These are phyloP conservation scores for Penicillium nordicum DNA, from an alignment of 2,329 filamentous ascomycete species.

Conservation along the genomic window DNA sequence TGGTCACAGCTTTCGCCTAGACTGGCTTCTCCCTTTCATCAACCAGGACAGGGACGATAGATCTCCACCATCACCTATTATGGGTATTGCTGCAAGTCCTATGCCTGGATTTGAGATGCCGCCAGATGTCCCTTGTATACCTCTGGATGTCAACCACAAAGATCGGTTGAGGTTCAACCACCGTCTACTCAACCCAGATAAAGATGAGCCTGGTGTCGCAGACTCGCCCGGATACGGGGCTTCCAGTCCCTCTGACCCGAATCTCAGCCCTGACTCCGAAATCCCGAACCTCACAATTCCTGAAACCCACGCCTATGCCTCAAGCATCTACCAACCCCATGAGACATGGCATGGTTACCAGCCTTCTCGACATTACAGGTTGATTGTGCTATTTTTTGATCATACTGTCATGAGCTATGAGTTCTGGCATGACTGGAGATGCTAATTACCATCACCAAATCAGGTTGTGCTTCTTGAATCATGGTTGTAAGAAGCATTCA, in stretches of 20 bases:
- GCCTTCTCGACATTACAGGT: conserved; percentile 46
- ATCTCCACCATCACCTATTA: conserved; percentile 46
- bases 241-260: background rate
- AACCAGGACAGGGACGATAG: conserved; percentile 47
- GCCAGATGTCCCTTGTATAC: conserved; percentile 35
- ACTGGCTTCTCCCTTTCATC: conserved; percentile 54
- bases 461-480: background rate
- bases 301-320: conserved; percentile 36
- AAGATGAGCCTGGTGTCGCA: background rate
- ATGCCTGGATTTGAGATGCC: conserved; percentile 51
- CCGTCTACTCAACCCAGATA: conserved; percentile 6
- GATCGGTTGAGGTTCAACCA: conserved; percentile 22
- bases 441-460: background rate
- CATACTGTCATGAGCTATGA: conserved; percentile 60
- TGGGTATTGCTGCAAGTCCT: conserved; percentile 56
- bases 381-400: conserved; percentile 57
- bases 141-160: conserved; percentile 19
- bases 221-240: background rate
- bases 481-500: background rate
- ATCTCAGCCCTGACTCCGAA: background rate
- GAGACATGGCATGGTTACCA: conserved; percentile 41
- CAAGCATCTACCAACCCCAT: conserved; percentile 30
- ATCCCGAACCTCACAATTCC: conserved; percentile 25
- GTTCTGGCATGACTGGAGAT: conserved; percentile 46
- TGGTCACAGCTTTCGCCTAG: conserved; percentile 51